phyloP scores from a whole-genome alignment of 495 filamentous ascomycete genomes.

The Aspergillus asperescens region DNA sequence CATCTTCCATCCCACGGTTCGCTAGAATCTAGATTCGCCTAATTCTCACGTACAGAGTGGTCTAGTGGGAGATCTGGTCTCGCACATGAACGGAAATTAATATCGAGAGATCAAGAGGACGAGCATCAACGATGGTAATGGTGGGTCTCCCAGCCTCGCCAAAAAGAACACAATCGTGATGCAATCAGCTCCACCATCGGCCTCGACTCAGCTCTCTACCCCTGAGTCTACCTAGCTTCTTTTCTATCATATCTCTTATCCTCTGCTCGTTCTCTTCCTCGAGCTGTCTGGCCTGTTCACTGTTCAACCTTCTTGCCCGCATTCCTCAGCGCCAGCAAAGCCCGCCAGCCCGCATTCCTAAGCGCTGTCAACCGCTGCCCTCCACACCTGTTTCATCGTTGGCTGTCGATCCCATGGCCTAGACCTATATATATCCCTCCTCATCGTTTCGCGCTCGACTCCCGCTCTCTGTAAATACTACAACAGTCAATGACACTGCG shows the following conservation, averaged over 20 bases:
- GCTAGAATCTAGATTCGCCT: no score
- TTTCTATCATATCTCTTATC: neutral
- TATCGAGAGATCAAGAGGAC: neutral
- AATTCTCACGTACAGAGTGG: no score
- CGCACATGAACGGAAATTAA: neutral
- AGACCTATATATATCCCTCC: slow-evolving; percentile 8
- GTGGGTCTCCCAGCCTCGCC: slow-evolving; percentile 7
- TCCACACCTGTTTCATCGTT: slow-evolving; percentile 6
- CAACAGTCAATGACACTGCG: slow-evolving; percentile 2
- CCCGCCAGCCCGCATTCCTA: slow-evolving; percentile 1
- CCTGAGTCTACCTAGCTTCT: slow-evolving; percentile 2
- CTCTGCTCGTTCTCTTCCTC: neutral
- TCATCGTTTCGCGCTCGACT: neutral
- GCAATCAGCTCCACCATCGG: slow-evolving; percentile 2
- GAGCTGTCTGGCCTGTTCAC: no score
- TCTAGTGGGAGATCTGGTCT: no score
- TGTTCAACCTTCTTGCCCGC: neutral
- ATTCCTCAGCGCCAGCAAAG: slow-evolving; percentile 4
- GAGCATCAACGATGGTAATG: neutral
- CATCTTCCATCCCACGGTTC: no score
- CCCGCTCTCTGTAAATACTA: slow-evolving; percentile 1
- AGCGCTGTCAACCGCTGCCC: slow-evolving; percentile 7
- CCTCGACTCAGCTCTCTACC: slow-evolving; percentile 1
- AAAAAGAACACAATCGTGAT: neutral
- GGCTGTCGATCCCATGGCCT: slow-evolving; percentile 15